Percentiles rank a stretch among this genome's conserved stretches.
phyloP scores from a whole-genome alignment of 768 basidiomycete species.

The Tylopilus sp. region DNA sequence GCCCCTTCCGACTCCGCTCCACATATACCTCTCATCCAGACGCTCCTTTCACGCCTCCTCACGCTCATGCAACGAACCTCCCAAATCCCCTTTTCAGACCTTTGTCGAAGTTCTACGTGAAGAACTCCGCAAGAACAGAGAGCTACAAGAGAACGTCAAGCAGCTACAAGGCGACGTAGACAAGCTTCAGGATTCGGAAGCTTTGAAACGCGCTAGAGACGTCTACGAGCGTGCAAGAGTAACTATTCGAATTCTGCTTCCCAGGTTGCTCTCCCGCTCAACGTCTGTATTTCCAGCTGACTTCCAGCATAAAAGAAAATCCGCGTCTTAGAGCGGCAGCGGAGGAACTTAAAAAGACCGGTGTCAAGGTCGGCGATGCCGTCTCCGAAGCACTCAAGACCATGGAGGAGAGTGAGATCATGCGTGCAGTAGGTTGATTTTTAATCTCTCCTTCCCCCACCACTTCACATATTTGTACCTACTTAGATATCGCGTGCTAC shows the following conservation, averaged over 20 bases:
- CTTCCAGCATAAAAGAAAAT: conserved; percentile 94
- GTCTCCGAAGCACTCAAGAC: conserved; percentile 87
- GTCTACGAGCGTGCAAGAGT: conserved; percentile 95
- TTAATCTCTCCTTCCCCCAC: background rate
- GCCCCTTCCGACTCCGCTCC: conserved; percentile 26
- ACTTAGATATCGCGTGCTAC: conserved; percentile 80
- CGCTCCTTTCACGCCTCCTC: conserved; percentile 64
- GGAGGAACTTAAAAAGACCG: conserved; percentile 85
- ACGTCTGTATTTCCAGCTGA: conserved; percentile 52
- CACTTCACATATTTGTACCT: background rate
- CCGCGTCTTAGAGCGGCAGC: conserved; percentile 88
- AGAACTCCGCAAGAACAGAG: conserved; percentile 90
- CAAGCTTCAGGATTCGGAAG: conserved; percentile 95
- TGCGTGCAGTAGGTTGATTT: conserved; percentile 66
- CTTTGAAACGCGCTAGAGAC: conserved; percentile 87
- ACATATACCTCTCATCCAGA: conserved; percentile 25
- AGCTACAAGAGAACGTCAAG: conserved; percentile 94
- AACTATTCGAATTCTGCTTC: conserved; percentile 28
- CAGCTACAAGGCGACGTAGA: conserved; percentile 97
- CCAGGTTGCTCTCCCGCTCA: conserved; percentile 1
- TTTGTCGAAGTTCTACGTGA: conserved; percentile 94
- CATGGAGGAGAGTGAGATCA: conserved; percentile 93
- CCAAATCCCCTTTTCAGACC: conserved; percentile 92
- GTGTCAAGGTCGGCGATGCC: conserved; percentile 91
- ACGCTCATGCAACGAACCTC: conserved; percentile 56